phyloP scores from a whole-genome alignment of 202 grass and related monocot species.

The Brachypodium distachyon region DNA sequence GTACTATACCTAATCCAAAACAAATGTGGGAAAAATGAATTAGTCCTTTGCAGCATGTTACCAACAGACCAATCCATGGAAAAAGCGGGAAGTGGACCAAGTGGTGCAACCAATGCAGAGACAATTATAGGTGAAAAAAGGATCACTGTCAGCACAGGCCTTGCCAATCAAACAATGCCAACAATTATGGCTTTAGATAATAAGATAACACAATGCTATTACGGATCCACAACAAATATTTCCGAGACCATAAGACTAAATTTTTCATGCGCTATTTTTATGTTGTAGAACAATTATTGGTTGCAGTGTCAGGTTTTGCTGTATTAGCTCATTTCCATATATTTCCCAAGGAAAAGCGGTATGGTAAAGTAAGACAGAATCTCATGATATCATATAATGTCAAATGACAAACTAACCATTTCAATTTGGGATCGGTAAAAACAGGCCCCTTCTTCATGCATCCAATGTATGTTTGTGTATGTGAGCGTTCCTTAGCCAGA shows the following conservation, averaged over 20 bases:
- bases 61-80: neutral
- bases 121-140: neutral
- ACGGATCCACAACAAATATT: neutral
- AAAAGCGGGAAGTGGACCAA: neutral
- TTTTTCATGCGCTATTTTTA: neutral
- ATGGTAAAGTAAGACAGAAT: neutral
- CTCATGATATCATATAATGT: neutral
- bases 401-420: constrained; percentile 62
- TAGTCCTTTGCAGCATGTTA: neutral
- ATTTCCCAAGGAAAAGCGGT: neutral
- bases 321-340: neutral
- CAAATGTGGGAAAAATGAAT: neutral
- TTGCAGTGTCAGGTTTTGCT: neutral
- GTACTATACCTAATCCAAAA: neutral
- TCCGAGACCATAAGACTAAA: neutral
- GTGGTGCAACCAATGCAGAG: neutral
- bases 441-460: constrained; percentile 99
- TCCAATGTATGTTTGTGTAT: constrained; percentile 91
- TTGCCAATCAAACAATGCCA: neutral
- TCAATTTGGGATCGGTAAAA: constrained; percentile 94
- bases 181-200: neutral
- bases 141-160: neutral
- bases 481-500: constrained; percentile 76
- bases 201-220: neutral
- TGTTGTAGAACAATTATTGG: neutral